Percentiles rank a stretch among this genome's conserved stretches.
Conservation (phyloP, 441 rosid genomes). For the Corymbia citriodora region DNA sequence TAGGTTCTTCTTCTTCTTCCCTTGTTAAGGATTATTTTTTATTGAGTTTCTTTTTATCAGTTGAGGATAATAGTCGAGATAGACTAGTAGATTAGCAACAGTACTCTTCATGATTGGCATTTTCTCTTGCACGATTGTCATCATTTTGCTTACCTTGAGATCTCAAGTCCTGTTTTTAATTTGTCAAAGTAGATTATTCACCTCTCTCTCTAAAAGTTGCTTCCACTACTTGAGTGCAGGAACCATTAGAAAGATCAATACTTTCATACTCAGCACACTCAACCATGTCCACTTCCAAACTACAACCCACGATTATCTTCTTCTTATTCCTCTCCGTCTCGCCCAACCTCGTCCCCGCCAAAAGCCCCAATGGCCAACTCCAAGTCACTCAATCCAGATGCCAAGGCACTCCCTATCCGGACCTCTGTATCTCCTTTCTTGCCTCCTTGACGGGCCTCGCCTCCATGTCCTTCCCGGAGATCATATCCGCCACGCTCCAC, state of each 20-base stretch:
- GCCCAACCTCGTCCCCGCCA: not conserved
- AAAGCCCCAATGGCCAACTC: conserved; percentile 14
- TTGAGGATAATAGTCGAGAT: not conserved
- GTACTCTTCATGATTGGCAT: not conserved
- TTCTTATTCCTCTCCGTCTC: not conserved
- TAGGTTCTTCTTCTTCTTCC: not conserved
- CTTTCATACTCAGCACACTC: not conserved
- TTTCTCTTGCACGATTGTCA: not conserved
- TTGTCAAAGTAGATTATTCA: not conserved
- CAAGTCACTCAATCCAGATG: conserved; percentile 39
- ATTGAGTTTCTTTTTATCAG: not conserved
- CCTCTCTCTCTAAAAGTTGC: not conserved
- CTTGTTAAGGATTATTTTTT: not conserved
- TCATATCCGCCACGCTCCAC: conserved; percentile 43
- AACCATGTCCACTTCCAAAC: not conserved
- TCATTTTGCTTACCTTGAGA: not conserved
- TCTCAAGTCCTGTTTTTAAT: not conserved
- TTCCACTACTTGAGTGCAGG: not conserved
- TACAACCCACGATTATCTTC: not conserved
- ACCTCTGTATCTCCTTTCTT: conserved; percentile 56
- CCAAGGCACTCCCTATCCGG: conserved; percentile 41
- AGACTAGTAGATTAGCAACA: not conserved
- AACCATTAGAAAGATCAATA: not conserved
- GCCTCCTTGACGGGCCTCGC: conserved; percentile 38
- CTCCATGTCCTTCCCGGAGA: conserved; percentile 31